These are phyloP conservation scores for Talinum fruticosum DNA, from an alignment of 148 eudicot species.

Conservation along the genomic window DNA sequence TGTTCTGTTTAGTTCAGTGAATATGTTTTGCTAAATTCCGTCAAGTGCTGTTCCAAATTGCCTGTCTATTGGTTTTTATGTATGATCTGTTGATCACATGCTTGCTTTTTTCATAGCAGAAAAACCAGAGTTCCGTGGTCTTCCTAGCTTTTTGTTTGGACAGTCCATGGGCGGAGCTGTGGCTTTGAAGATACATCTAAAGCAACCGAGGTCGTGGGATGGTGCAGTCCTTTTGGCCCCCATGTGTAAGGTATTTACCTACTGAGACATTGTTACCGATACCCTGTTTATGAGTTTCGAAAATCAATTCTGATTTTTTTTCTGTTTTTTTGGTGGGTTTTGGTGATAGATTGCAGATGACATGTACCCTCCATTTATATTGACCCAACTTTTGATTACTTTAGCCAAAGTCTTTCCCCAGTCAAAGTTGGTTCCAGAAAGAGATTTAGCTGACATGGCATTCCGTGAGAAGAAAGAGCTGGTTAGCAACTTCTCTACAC, in stretches of 20 bases:
- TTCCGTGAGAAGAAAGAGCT: slow-evolving; percentile 81
- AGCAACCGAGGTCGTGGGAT: slow-evolving; percentile 79
- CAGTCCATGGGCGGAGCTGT: slow-evolving; percentile 98
- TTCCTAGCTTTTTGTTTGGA: slow-evolving; percentile 79
- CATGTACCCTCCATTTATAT: slow-evolving; percentile 69
- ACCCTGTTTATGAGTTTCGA: neutral
- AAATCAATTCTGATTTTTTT: slow-evolving; percentile 6
- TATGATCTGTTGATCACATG: neutral
- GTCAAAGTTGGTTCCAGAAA: slow-evolving; percentile 73
- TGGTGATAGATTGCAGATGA: slow-evolving; percentile 84
- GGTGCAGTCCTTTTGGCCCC: slow-evolving; percentile 96
- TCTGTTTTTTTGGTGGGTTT: too few relatives aligned
- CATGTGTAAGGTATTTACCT: slow-evolving; percentile 80
- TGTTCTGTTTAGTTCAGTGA: neutral
- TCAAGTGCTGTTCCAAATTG: neutral
- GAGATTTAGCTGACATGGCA: slow-evolving; percentile 70
- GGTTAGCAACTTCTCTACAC: slow-evolving; percentile 38
- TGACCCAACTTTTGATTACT: slow-evolving; percentile 61
- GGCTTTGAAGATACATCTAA: slow-evolving; percentile 80
- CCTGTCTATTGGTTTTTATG: neutral
- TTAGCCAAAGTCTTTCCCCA: slow-evolving; percentile 76
- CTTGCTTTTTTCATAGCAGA: slow-evolving; percentile 38
- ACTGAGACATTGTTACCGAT: slow-evolving; percentile 3
- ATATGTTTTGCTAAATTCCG: neutral
- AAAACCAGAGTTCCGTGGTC: slow-evolving; percentile 47